Evolutionary conservation across 1,284 basidiomycete species (phyloP), one percentile per base, ranked within the genome.

Genomic region (Taiwanofungus camphoratus): DNA sequence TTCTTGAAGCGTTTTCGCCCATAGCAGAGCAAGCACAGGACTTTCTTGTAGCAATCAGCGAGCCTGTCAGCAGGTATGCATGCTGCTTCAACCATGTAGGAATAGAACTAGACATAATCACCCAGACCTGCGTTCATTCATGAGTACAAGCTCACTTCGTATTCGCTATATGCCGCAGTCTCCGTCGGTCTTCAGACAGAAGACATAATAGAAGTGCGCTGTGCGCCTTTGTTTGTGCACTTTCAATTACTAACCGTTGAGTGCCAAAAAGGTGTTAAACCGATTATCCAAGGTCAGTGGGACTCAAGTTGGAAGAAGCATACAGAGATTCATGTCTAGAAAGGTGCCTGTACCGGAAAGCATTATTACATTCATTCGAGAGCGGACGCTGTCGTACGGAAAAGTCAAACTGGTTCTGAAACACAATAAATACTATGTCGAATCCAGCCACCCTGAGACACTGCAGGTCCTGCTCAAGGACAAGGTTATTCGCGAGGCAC

Each of bases 1-100:
- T 96, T 48, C 77, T 98, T 26, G 94, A 97, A 65, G 91, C 91
- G 0, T 98, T 97, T 62, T 92, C 91, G 22, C 90, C 95, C 1
- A 92, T 99, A 48, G 95, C 96, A 21, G 91, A 95, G 57, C 93
- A 97, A 65, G 96, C 96, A 3, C 95, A 99, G 66, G 96, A 99
- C 63, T 99, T 99, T 58, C 74, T 99, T 31, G 91, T 96, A 44
- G 95, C 96, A 38, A 98, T 99, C 41, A 92, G 93, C 56, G 96
- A 99, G 69, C 96, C 96, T 52, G 93, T 99, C 60, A 98, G 94
- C 73, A 86, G 96, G 92, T 93, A 66, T 66, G 87, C 66, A 50
- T 44, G 40, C 48, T 36, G 37, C 24, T 29, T 38, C 44, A 33
- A 36, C 43, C 36, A 45, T 30, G 60, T 64, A 63, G 52, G 54